Evolutionary conservation across 2,329 filamentous ascomycete genomes (phyloP), one percentile per base, ranked within the genome.

Genomic region (Hortaea werneckii): DNA sequence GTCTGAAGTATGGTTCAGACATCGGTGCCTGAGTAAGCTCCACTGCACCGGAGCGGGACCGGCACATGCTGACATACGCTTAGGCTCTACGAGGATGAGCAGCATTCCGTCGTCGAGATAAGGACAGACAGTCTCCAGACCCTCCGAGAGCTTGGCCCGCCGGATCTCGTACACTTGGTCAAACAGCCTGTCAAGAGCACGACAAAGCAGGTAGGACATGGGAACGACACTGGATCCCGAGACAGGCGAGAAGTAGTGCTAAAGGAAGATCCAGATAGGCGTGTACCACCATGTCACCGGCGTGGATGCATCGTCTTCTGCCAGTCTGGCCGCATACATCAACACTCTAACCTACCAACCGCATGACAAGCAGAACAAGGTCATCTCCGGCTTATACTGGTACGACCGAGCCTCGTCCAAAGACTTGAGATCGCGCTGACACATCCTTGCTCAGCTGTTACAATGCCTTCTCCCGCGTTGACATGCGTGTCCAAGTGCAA

Each of bases 231-330:
- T 20, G 32, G 8, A 2, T 2, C 32, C 41, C 13, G 6, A 43
- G 41, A 20, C 13, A 39, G 10, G 7, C 7, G 37, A 26, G 9
- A 8, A 20, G 3, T 13, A 39, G 29, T 30, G 48, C 53, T 56
- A 44, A 54, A 26, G 41, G 10, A 3, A 26, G 37, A 26, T 37
- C 10, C 56, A 95, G 85, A 82, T 82, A 50, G 92, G 92, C 49
- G 83, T 95, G 46, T 98, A 98, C 65, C 92, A 98, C 67, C 92
- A 98, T 80, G 89, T 95, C 57, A 95, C 88, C 35, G 92, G 92
- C 50, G 83, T 95, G 62, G 92, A 98, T 69, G 92, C 92, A 41
- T 98, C 92, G 2, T 96, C 92, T 5, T 96, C 92, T 7, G 92
- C 92, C 48, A 96, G 90, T 69, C 73, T 98, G 49, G 92, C 92